These are phyloP conservation scores for Lithospermum erythrorhizon DNA, from an alignment of 257 asterid genomes.

Conservation along the genomic window DNA sequence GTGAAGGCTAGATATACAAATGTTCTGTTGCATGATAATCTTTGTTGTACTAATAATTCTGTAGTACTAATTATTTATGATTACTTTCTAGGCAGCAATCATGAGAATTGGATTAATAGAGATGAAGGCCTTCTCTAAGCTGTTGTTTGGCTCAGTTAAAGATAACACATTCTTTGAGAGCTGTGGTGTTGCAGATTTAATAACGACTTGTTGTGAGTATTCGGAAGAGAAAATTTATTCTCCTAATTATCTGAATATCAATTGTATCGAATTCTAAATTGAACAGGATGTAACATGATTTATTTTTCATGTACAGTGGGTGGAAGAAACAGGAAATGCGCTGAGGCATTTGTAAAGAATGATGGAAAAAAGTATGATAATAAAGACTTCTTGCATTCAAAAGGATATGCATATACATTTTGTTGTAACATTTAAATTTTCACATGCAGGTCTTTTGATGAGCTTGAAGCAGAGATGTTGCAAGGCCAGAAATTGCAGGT, in stretches of 20 bases:
- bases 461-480: conserved; percentile 83
- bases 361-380: conserved; percentile 53
- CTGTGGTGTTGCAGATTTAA: conserved; percentile 91
- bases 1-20: conserved; percentile 17
- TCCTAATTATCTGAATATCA: neutral
- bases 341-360: conserved; percentile 79
- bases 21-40: neutral
- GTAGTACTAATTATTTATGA: neutral
- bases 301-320: conserved; percentile 41
- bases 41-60: neutral
- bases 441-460: conserved; percentile 51
- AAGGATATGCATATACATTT: neutral
- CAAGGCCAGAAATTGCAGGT: conserved; percentile 95
- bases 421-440: conserved; percentile 1
- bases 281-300: neutral
- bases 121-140: conserved; percentile 91
- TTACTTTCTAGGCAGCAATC: conserved; percentile 66
- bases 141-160: conserved; percentile 72
- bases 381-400: neutral
- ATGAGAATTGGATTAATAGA: conserved; percentile 91
- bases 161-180: conserved; percentile 91
- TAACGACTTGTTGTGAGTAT: conserved; percentile 85
- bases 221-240: neutral
- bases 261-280: neutral
- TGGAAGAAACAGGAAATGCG: conserved; percentile 88